Evolutionary conservation across 805 yeast genomes (phyloP).

Genomic region (Kodamaea leandrae): DNA sequence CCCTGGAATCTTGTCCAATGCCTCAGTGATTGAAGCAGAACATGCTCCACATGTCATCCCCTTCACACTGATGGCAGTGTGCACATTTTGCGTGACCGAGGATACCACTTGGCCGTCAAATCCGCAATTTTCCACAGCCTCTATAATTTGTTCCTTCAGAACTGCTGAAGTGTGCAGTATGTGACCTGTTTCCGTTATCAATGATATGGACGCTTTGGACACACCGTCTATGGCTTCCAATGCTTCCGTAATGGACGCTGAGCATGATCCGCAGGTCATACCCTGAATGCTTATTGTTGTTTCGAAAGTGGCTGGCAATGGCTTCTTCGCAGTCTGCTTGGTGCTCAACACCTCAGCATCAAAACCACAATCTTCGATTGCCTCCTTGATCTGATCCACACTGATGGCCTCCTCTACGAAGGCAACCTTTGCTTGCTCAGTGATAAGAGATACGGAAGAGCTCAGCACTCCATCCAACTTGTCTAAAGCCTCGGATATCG

Average conservation of each 20-base stretch:
- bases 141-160: conserved; percentile 38
- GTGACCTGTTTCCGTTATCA: conserved; percentile 71
- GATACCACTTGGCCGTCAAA: conserved; percentile 23
- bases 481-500: conserved; percentile 22
- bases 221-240: conserved; percentile 53
- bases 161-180: conserved; percentile 46
- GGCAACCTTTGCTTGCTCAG: conserved; percentile 26
- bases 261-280: conserved; percentile 92
- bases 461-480: conserved; percentile 13
- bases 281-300: conserved; percentile 48
- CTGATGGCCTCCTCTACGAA: conserved; percentile 12
- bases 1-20: conserved; percentile 24
- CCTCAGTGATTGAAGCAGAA: conserved; percentile 37
- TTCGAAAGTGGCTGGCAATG: not conserved
- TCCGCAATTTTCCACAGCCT: conserved; percentile 61
- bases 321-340: not conserved
- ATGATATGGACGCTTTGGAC: conserved; percentile 56
- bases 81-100: not conserved
- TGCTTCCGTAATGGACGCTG: conserved; percentile 60
- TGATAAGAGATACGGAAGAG: conserved; percentile 24
- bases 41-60: conserved; percentile 47
- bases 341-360: conserved; percentile 31
- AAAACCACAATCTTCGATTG: conserved; percentile 55
- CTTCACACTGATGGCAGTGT: conserved; percentile 9
- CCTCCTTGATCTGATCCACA: conserved; percentile 4